Evolutionary conservation across 2,329 filamentous ascomycete species (phyloP), one percentile per base, ranked within the genome.

Genomic region (Monilinia polystroma): DNA sequence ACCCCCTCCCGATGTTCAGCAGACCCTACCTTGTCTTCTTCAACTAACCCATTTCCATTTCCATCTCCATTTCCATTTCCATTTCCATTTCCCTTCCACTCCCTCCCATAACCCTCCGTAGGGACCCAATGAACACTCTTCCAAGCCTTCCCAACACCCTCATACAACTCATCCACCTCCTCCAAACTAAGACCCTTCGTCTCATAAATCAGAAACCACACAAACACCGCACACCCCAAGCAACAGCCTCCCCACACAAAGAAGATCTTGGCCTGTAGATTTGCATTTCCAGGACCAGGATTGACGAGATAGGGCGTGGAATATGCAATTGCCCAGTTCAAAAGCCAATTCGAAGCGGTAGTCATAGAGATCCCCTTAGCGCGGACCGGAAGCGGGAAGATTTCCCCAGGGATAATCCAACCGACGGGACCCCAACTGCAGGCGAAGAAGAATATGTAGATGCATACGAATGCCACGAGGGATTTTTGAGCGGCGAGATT

Each of bases 291-390:
- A 0, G 84, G 79, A 68, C 85, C 80, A 5, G 64, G 64, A 16
- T 66, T 54, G 41, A 90, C 84, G 77, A 91, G 86, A 82, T 88
- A 91, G 14, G 89, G 88, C 3, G 86, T 90, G 77, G 91, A 89
- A 77, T 91, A 84, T 64, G 85, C 83, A 71, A 86, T 85, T 74
- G 82, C 82, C 78, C 87, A 92, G 81, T 92, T 94, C 83, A 91
- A 93, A 68, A 94, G 84, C 91, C 92, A 96, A 85, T 96, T 96
- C 75, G 88, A 91, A 66, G 92, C 90, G 4, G 92, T 96, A 51
- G 91, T 93, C 51, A 96, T 83, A 73, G 86, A 91, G 68, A 96
- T 91, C 80, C 92, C 92, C 71, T 66, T 66, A 1, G 64, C 58
- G 29, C 78, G 90, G 85, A 83, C 88, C 89, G 35, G 88, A 86